Evolutionary conservation across 2,329 filamentous ascomycete genomes (phyloP), one percentile per base, ranked within the genome.

Genomic region (Pseudocercospora crystallina): DNA sequence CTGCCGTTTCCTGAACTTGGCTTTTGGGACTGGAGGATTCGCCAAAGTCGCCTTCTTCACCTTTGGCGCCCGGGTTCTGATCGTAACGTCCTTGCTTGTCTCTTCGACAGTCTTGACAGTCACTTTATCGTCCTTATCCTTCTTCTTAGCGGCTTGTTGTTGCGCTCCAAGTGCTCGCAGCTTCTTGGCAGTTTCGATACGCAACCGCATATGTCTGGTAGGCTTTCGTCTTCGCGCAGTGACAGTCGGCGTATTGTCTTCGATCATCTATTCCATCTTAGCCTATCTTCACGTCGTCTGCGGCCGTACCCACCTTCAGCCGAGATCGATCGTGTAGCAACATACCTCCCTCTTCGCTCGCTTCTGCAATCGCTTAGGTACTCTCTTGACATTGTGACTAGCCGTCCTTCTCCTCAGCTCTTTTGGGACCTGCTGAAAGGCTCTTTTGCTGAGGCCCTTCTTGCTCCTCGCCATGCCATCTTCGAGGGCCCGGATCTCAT

Each of bases 311-410:
- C 55, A 57, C 58, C 53, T 54, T 54, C 42, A 51, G 14, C 26
- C 50, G 11, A 30, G 13, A 30, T 43, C 46, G 31, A 38, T 12
- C 41, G 49, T 33, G 26, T 17, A 50, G 34, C 8, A 36, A 61
- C 60, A 48, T 60, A 61, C 56, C 76, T 86, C 83, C 67, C 77
- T 76, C 62, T 76, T 80, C 1, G 90, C 90, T 59, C 87, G 80
- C 34, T 73, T 73, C 49, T 87, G 81, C 64, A 97, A 72, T 56
- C 90, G 77, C 65, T 85, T 86, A 2, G 94, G 94, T 12, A 99
- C 86, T 56, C 87, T 82, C 72, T 92, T 95, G 32, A 88, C 87
- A 79, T 99, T 96, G 72, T 99, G 94, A 69, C 90, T 96, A 14
- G 92, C 94, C 0, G 92, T 96, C 61, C 94, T 80, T 58, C 94